Conservation (phyloP, 805 yeast genomes). For the Wickerhamiella australiensis region DNA sequence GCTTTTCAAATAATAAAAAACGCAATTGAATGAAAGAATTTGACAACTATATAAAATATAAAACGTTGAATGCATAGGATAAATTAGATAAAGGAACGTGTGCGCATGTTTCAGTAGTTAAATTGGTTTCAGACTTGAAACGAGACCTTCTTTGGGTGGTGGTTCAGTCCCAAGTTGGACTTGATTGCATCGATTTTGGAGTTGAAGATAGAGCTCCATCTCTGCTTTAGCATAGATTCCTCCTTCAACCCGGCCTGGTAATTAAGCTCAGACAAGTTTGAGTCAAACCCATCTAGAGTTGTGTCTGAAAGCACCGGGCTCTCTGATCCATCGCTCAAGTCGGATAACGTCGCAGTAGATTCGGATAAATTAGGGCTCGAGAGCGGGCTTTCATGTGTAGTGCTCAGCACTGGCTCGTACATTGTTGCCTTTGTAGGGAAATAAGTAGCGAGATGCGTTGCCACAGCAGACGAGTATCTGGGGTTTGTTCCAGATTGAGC, state of each 20-base stretch:
- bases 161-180: background rate
- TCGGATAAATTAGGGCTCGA: background rate
- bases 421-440: background rate
- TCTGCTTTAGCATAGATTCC: background rate
- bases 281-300: background rate
- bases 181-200: background rate
- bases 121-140: background rate
- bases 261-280: conserved; percentile 1
- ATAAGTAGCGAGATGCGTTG: background rate
- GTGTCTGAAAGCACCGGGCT: background rate
- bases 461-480: background rate
- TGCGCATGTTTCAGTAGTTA: background rate
- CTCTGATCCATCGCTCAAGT: background rate
- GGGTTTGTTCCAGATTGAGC: background rate
- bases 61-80: background rate
- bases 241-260: background rate
- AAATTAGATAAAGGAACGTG: background rate
- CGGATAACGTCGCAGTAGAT: background rate
- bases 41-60: no score
- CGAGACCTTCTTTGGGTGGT: conserved; percentile 1
- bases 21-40: no score
- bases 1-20: no score
- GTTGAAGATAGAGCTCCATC: background rate
- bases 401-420: background rate
- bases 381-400: background rate